These are phyloP conservation scores for Leccinum griseonigrum DNA, from an alignment of 1,284 basidiomycete species.

Conservation along the genomic window DNA sequence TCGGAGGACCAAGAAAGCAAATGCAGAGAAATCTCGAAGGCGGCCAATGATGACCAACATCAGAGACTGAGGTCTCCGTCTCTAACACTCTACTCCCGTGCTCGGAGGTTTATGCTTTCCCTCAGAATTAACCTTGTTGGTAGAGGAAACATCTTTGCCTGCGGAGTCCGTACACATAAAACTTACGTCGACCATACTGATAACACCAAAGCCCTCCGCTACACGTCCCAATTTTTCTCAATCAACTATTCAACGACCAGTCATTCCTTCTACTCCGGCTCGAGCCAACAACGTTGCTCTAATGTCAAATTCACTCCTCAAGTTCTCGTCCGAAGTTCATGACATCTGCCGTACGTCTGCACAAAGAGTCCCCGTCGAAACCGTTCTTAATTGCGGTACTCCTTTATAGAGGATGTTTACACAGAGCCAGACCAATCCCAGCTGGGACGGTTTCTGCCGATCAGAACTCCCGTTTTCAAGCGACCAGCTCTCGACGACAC, in stretches of 20 bases:
- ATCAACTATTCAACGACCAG: constrained; percentile 18
- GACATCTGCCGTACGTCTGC: constrained; percentile 54
- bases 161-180: background rate
- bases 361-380: constrained; percentile 53
- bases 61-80: constrained; percentile 34
- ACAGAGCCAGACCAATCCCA: constrained; percentile 10
- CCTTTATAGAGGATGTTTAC: constrained; percentile 44
- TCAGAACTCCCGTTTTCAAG: constrained; percentile 33
- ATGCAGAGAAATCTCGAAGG: constrained; percentile 5
- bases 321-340: constrained; percentile 36
- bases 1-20: constrained; percentile 5
- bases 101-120: constrained; percentile 26
- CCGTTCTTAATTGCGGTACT: constrained; percentile 48
- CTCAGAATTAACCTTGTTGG: constrained; percentile 1
- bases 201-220: constrained; percentile 6
- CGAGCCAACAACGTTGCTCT: constrained; percentile 10
- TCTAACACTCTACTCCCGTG: constrained; percentile 34
- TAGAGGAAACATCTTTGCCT: constrained; percentile 3
- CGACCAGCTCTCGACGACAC: constrained; percentile 36
- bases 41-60: background rate
- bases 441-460: constrained; percentile 7
- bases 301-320: constrained; percentile 32
- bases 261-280: constrained; percentile 21
- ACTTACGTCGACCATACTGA: background rate
- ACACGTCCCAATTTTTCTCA: constrained; percentile 14